Conservation (phyloP, 2,329 filamentous ascomycete species). For the Nemania bipapillata region DNA sequence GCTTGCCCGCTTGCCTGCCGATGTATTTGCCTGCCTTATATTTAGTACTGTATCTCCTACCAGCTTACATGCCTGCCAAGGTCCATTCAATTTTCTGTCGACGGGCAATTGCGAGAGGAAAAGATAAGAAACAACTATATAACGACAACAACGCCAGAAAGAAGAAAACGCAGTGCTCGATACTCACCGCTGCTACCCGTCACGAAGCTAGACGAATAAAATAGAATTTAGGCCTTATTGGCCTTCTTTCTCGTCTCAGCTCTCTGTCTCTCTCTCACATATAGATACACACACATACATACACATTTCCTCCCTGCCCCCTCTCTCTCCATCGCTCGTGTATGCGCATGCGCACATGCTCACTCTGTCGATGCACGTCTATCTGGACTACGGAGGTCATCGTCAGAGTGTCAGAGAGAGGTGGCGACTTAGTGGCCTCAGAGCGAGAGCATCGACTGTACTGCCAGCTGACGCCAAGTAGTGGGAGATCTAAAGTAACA, state of each 20-base stretch:
- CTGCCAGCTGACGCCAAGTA: constrained; percentile 20
- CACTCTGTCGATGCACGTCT: background rate
- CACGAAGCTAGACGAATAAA: background rate
- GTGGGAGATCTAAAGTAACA: background rate
- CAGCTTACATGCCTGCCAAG: background rate
- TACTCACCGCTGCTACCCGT: background rate
- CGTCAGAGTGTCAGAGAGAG: background rate
- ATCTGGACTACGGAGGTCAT: background rate
- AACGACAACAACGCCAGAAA: background rate
- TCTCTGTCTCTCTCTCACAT: background rate
- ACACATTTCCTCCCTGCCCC: too few relatives aligned
- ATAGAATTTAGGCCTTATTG: background rate
- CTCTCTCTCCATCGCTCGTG: background rate
- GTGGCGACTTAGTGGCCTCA: background rate
- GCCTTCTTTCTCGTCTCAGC: background rate
- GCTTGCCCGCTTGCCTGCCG: background rate
- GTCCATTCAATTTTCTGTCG: background rate
- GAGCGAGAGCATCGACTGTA: background rate
- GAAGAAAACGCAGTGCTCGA: background rate
- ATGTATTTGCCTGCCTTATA: background rate
- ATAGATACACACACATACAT: too few relatives aligned
- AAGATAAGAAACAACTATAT: background rate
- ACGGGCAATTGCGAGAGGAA: background rate
- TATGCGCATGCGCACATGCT: background rate
- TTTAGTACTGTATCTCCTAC: background rate